phyloP scores from a whole-genome alignment of 441 rosid species.

The Adansonia madagascariensis region DNA sequence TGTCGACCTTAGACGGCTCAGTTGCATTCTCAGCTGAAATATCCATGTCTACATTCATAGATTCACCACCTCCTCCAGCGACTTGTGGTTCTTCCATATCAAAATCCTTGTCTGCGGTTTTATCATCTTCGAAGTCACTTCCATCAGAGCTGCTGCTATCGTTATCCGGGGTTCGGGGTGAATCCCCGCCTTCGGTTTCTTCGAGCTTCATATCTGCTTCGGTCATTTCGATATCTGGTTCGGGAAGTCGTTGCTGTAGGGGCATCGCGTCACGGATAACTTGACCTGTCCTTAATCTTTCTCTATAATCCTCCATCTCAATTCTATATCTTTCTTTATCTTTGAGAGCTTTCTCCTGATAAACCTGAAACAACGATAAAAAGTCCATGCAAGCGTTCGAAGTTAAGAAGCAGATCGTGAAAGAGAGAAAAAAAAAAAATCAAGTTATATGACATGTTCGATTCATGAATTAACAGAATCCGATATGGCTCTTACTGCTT shows the following conservation, averaged over 20 bases:
- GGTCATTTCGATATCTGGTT: conserved; percentile 45
- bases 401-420: neutral
- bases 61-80: conserved; percentile 24
- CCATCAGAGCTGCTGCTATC: conserved; percentile 47
- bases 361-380: conserved; percentile 48
- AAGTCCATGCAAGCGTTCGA: neutral
- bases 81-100: conserved; percentile 38
- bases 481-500: conserved; percentile 44
- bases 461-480: neutral
- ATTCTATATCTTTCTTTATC: conserved; percentile 82
- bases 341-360: conserved; percentile 74
- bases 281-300: conserved; percentile 58
- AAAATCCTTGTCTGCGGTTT: conserved; percentile 46
- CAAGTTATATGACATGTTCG: neutral
- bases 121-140: conserved; percentile 59
- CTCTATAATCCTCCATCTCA: conserved; percentile 84
- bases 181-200: conserved; percentile 57
- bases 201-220: conserved; percentile 56
- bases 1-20: conserved; percentile 23
- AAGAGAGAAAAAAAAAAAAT: neutral
- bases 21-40: conserved; percentile 22
- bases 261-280: conserved; percentile 68
- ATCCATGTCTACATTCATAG: conserved; percentile 30
- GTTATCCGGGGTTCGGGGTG: conserved; percentile 43
- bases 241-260: conserved; percentile 64